These are phyloP conservation scores for Gastrolobium bilobum DNA, from an alignment of 306 rosid species.

Conservation along the genomic window DNA sequence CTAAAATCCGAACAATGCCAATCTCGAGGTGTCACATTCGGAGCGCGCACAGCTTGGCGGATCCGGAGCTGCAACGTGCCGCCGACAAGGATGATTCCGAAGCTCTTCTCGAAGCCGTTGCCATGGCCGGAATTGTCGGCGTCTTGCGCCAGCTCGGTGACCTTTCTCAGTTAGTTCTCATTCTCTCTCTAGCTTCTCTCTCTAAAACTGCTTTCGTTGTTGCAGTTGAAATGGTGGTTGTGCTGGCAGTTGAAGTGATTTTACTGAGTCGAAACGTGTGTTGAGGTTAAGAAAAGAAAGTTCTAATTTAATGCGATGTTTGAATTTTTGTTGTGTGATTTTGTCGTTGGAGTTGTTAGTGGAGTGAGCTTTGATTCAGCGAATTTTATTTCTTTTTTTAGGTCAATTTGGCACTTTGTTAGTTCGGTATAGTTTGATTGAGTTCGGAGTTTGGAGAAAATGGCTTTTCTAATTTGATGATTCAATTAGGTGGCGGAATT, in stretches of 20 bases:
- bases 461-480: conserved; percentile 38
- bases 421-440: conserved; percentile 7
- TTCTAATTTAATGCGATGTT: neutral
- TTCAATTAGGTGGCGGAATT: conserved; percentile 27
- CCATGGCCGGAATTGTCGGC: conserved; percentile 92
- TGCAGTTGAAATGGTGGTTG: neutral
- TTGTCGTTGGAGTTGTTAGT: conserved; percentile 11
- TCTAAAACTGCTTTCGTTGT: neutral
- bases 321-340: conserved; percentile 9
- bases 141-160: conserved; percentile 98
- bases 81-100: conserved; percentile 95
- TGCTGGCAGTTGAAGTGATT: conserved; percentile 1
- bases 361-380: conserved; percentile 18
- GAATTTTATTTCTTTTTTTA: neutral
- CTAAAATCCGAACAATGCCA: conserved; percentile 65
- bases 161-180: conserved; percentile 81
- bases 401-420: conserved; percentile 14
- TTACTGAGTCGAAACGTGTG: neutral
- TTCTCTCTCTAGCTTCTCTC: conserved; percentile 15
- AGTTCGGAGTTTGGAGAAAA: conserved; percentile 20
- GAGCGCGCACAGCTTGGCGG: conserved; percentile 80
- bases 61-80: conserved; percentile 82
- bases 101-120: conserved; percentile 85
- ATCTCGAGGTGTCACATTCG: conserved; percentile 76
- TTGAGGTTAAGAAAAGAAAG: neutral